A percentile compares a stretch with the other conserved stretches of the same genome.
Evolutionary conservation across 352 stramenopile genomes (phyloP).

Genomic region (Thalassiosira sp.): DNA sequence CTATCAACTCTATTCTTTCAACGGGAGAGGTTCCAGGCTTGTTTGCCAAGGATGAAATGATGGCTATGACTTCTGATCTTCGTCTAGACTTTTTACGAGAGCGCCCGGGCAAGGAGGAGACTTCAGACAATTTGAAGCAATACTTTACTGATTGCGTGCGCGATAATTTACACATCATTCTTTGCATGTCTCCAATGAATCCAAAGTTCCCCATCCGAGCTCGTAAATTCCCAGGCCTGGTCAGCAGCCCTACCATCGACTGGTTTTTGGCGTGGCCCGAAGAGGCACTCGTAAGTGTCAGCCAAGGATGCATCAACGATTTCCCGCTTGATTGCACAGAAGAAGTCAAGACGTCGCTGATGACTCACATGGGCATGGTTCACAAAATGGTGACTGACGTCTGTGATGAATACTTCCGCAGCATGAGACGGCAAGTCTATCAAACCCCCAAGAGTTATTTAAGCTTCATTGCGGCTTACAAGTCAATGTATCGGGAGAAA

Average conservation of each 20-base stretch:
- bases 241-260: constrained; percentile 97
- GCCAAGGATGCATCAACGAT: constrained; percentile 94
- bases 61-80: constrained; percentile 97
- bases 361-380: constrained; percentile 98
- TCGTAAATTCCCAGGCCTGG: constrained; percentile 96
- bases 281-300: constrained; percentile 96
- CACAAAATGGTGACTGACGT: constrained; percentile 96
- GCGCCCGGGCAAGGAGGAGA: constrained; percentile 92
- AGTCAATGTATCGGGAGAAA: constrained; percentile 91
- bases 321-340: constrained; percentile 92
- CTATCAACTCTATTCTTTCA: constrained; percentile 98
- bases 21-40: constrained; percentile 97
- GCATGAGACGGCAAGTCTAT: constrained; percentile 96
- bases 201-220: constrained; percentile 95
- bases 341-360: constrained; percentile 87
- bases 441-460: constrained; percentile 98
- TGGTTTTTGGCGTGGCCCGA: constrained; percentile 99
- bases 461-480: constrained; percentile 98
- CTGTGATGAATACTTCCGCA: constrained; percentile 98
- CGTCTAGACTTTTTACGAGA: constrained; percentile 92
- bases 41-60: constrained; percentile 99
- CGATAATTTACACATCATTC: constrained; percentile 97
- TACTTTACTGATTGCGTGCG: constrained; percentile 98
- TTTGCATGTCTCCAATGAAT: constrained; percentile 99
- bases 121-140: constrained; percentile 94